phyloP scores from a whole-genome alignment of 345 rosid species.

The Draba incana region DNA sequence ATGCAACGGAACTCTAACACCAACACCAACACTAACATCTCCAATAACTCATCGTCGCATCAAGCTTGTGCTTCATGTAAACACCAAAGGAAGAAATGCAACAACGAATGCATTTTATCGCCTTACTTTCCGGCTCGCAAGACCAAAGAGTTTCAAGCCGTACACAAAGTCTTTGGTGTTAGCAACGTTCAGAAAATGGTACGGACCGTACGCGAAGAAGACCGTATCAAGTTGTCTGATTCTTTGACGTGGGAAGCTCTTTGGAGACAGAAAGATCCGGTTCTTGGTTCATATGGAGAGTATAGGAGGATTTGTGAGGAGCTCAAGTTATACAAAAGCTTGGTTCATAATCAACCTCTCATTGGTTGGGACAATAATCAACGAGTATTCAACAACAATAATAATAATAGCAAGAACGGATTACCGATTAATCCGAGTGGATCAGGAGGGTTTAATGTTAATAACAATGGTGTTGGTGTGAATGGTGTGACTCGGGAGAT shows the following conservation, averaged over 20 bases:
- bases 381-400: conserved; percentile 14
- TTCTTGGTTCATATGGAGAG: conserved; percentile 67
- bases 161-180: conserved; percentile 45
- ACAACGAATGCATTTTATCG: conserved; percentile 41
- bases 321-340: conserved; percentile 49
- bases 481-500: conserved; percentile 33
- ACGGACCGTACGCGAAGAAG: conserved; percentile 47
- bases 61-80: conserved; percentile 52
- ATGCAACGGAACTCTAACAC: conserved; percentile 34
- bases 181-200: conserved; percentile 59
- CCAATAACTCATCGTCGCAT: conserved; percentile 34
- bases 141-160: conserved; percentile 46
- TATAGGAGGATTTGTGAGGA: conserved; percentile 57
- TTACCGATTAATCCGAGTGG: conserved; percentile 29
- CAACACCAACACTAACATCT: not conserved
- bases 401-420: conserved; percentile 33
- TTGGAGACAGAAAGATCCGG: conserved; percentile 66
- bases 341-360: conserved; percentile 37
- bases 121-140: conserved; percentile 44
- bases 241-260: conserved; percentile 84
- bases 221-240: conserved; percentile 53
- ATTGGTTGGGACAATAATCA: conserved; percentile 38
- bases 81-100: conserved; percentile 48
- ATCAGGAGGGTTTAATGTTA: conserved; percentile 29
- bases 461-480: conserved; percentile 31